Evolutionary conservation across 148 eudicot genomes (phyloP), one percentile per base, ranked within the genome.

Genomic region (Cornus controversa): DNA sequence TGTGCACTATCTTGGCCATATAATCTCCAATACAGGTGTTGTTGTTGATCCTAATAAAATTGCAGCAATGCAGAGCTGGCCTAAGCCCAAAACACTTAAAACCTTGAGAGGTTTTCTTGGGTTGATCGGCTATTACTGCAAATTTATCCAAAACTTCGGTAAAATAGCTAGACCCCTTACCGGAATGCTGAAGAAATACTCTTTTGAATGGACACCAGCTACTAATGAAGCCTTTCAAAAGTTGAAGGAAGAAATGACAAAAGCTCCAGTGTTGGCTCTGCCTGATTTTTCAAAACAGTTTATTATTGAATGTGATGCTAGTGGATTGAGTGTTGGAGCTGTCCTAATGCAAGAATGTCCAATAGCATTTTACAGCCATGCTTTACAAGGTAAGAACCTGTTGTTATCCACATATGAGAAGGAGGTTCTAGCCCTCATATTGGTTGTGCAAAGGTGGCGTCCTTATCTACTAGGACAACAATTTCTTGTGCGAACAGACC

Each of bases 161-260:
- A 71, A 50, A 25, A 71, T 71, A 22, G 74, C 63, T 70, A 2
- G 18, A 1, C 74, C 74, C 4, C 63, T 71, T 14, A 71, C 74
- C 1, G 23, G n/a, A 4, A 9, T 71, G 74, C 23, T 71, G 20
- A 45, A 50, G 22, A 47, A 71, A 20, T 31, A 47, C 25, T 71
- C 63, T 1, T 71, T 45, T 25, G 16, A 0, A 8, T 71, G 74
- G 74, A 22, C 31, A 7, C 20, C 31, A 6, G 14, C 23, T 25
- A 57, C 34, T 23, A 18, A 47, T 6, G 23, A 8, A 22, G 60
- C 74, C 22, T 71, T 71, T 13, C 34, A 47, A 3, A 8, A 26
- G 1, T 23, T 71, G 29, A 71, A 71, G 74, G 50, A 25, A 50
- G 63, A 9, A 8, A 47, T 71, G 63, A 45, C 63, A 2, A 23